Base-by-base conservation (phyloP, 495 filamentous ascomycete species). In the Aspergillus panamensis region DNA sequence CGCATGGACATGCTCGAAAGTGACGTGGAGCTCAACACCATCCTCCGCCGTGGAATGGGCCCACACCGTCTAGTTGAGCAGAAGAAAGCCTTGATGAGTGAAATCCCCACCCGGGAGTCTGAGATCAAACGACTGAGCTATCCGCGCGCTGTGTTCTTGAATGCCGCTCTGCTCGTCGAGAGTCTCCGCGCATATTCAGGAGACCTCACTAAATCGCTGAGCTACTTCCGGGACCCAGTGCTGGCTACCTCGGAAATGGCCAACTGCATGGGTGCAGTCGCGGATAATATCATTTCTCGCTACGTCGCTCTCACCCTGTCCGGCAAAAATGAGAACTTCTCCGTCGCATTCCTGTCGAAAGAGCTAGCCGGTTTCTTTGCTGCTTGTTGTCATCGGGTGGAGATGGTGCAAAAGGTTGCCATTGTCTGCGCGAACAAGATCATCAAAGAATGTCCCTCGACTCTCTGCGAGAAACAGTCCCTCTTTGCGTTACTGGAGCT, bases 1-100 rank as follows among this genome's bases (percentile, higher is more conserved):
- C 84, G 89, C 57, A 87, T 90, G 53, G 90, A 96, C 63, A 89
- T 90, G 58, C 74, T 92, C 7, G 94, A 98, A 73, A 96, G 90
- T 66, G 94, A 96, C 62, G 89, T 98, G 55, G 94, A 97, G 67
- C 82, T 97, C 12, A 96, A 97, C 64, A 92, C 89, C 8, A 87
- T 97, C 12, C 80, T 98, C 19, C 84, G 92, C 53, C 80, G 94
- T 51, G 91, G 90, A 10, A 87, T 88, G 73, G 87, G 82, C 44
- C 81, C 85, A 8, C 90, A 94, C 20, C 86, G 88, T 57, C 83
- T 87, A 35, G 73, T 83, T 13, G 85, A 90, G 59, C 91, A 96
- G 64, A 97, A 96, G 72, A 85, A 82, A 63, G 73, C 81, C 10
- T 80, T 98, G 48, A 80, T 82, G 14, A 74, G 78, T 25, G 79